These are phyloP conservation scores for Candida mattraensis DNA, from an alignment of 805 yeast genomes.

Conservation along the genomic window DNA sequence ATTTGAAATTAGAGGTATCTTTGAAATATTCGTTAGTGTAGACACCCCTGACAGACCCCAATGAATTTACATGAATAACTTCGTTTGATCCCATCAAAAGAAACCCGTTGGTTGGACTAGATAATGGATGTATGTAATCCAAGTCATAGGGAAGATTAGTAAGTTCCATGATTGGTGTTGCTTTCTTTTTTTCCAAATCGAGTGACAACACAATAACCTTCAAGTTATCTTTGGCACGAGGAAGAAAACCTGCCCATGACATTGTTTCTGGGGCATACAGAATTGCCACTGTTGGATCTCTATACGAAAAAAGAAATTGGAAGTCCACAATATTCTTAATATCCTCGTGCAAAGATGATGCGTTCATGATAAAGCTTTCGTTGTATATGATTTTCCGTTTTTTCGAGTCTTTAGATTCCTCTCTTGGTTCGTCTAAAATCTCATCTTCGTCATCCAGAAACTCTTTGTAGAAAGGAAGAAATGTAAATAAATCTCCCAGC, in stretches of 20 bases:
- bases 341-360: slow-evolving; percentile 53
- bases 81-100: slow-evolving; percentile 74
- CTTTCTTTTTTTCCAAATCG: slow-evolving; percentile 54
- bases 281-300: slow-evolving; percentile 68
- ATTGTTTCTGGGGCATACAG: slow-evolving; percentile 33
- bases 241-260: slow-evolving; percentile 79
- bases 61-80: slow-evolving; percentile 73
- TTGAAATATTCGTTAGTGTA: slow-evolving; percentile 59
- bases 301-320: slow-evolving; percentile 68
- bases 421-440: slow-evolving; percentile 29
- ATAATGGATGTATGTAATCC: slow-evolving; percentile 60
- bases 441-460: slow-evolving; percentile 44
- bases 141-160: slow-evolving; percentile 73
- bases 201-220: slow-evolving; percentile 64
- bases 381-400: slow-evolving; percentile 36
- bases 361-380: slow-evolving; percentile 60
- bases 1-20: slow-evolving; percentile 38
- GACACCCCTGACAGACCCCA: slow-evolving; percentile 64
- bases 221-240: slow-evolving; percentile 60
- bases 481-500: slow-evolving; percentile 66
- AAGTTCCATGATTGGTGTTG: slow-evolving; percentile 68
- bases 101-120: slow-evolving; percentile 67
- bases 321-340: slow-evolving; percentile 67
- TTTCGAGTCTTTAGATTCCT: slow-evolving; percentile 23
- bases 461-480: slow-evolving; percentile 59